phyloP scores from a whole-genome alignment of 148 eudicot genomes.

The Chenopodium formosanum region DNA sequence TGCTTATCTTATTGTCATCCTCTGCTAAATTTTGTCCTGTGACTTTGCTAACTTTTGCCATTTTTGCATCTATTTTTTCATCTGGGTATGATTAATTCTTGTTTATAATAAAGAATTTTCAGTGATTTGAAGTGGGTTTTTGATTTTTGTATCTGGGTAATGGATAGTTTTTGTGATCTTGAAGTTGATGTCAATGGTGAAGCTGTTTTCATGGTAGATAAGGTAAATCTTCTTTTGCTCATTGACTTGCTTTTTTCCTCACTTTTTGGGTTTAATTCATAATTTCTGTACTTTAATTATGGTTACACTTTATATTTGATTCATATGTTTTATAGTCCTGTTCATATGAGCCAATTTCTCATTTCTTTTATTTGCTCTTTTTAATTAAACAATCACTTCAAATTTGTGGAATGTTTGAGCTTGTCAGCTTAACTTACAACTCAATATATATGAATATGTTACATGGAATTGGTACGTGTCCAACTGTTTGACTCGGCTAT shows the following conservation, averaged over 20 bases:
- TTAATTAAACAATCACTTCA: background rate
- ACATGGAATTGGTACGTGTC: no score
- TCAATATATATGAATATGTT: background rate
- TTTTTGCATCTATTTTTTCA: background rate
- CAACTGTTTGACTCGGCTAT: no score
- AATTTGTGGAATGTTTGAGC: background rate
- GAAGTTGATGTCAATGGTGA: constrained; percentile 90
- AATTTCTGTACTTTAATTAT: background rate
- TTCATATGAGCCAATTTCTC: background rate
- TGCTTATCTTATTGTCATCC: background rate
- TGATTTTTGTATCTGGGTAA: constrained; percentile 24
- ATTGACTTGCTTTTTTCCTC: background rate
- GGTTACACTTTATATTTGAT: no score
- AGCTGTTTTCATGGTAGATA: constrained; percentile 70
- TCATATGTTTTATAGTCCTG: no score
- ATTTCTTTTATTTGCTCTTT: background rate
- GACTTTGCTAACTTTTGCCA: background rate
- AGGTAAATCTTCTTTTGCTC: constrained; percentile 46
- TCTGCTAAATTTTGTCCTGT: background rate
- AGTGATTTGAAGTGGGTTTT: constrained; percentile 32
- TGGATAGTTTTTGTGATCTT: constrained; percentile 56
- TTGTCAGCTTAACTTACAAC: background rate
- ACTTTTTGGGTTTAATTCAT: background rate
- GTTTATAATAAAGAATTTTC: constrained; percentile 18
- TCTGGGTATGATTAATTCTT: constrained; percentile 7